Evolutionary conservation across 257 asterid species (phyloP).

Genomic region (Cinchona pubescens): DNA sequence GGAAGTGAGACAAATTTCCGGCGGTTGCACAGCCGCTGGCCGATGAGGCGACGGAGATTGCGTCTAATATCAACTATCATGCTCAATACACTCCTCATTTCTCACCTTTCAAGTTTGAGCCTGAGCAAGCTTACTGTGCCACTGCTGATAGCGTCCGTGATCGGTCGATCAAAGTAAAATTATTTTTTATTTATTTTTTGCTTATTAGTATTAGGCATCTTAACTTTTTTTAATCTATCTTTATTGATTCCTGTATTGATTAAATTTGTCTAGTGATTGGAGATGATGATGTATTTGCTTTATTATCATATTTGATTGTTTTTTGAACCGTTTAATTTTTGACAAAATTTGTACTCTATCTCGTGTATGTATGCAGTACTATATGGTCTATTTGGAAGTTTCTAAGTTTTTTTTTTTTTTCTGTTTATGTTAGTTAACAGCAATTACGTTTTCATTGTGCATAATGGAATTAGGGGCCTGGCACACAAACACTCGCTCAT

Average conservation of each 20-base stretch:
- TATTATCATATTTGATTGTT: background rate
- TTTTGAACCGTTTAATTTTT: background rate
- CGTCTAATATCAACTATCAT: constrained; percentile 86
- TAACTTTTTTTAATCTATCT: background rate
- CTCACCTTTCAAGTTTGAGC: constrained; percentile 87
- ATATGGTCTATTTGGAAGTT: background rate
- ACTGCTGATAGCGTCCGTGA: constrained; percentile 97
- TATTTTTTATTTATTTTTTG: background rate
- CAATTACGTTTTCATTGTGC: background rate
- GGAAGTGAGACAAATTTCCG: constrained; percentile 49
- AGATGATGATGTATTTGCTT: background rate
- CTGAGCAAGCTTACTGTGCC: constrained; percentile 89
- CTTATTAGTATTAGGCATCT: background rate
- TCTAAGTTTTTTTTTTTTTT: background rate
- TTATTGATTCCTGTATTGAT: background rate
- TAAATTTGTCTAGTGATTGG: background rate
- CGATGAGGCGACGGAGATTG: constrained; percentile 62
- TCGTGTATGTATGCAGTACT: background rate
- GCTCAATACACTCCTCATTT: constrained; percentile 88
- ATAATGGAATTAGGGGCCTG: background rate
- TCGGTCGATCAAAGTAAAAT: constrained; percentile 69
- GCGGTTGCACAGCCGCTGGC: constrained; percentile 71
- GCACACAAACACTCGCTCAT: background rate
- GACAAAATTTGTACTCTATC: too few relatives aligned
- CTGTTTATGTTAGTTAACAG: background rate